A percentile compares a stretch with the other conserved stretches of the same genome.
phyloP scores from a whole-genome alignment of 768 basidiomycete species.

The Termitomyces sp. region DNA sequence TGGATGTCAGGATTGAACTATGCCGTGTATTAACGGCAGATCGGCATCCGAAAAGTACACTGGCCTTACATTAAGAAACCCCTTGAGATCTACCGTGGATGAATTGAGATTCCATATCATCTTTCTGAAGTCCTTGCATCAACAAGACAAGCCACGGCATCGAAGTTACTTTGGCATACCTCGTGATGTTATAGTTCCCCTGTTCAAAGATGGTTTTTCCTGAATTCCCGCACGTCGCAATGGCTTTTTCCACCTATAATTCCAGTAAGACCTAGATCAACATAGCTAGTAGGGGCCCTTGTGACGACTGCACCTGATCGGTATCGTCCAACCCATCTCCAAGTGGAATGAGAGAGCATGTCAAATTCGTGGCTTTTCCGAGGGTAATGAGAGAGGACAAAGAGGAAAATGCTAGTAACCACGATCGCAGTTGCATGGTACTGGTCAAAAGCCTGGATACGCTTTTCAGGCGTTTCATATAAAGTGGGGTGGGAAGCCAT shows the following conservation, averaged over 20 bases:
- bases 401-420: background rate
- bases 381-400: background rate
- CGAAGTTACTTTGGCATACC: constrained; percentile 21
- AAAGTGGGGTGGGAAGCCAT: background rate
- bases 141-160: background rate
- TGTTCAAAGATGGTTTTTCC: constrained; percentile 38
- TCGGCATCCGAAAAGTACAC: background rate
- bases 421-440: constrained; percentile 1
- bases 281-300: background rate
- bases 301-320: constrained; percentile 21
- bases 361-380: background rate
- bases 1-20: constrained; percentile 50
- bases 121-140: constrained; percentile 26
- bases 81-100: constrained; percentile 38
- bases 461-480: background rate
- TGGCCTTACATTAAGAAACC: constrained; percentile 34
- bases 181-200: constrained; percentile 47
- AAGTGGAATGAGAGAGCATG: constrained; percentile 25
- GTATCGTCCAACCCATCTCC: constrained; percentile 35
- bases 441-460: background rate
- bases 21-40: background rate
- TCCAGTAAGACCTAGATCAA: background rate
- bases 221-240: constrained; percentile 39
- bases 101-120: constrained; percentile 47
- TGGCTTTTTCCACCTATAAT: constrained; percentile 41